Base-by-base conservation (phyloP, 164 flowering plant species). In the Magnolia officinalis region DNA sequence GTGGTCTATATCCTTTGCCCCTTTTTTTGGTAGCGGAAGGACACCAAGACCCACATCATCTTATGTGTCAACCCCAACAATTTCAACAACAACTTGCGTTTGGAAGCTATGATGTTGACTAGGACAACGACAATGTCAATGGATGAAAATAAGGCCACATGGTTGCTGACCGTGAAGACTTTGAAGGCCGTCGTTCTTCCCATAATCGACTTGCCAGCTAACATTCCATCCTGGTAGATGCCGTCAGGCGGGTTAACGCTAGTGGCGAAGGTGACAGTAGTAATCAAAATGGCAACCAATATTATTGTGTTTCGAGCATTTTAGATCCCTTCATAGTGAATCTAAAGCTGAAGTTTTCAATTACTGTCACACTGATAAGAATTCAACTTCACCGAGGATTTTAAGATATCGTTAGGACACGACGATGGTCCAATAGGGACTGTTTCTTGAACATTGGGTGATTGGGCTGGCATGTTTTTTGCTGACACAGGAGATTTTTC, bases 191-290 rank as follows among this genome's bases (percentile, higher is more conserved):
- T n/a, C 50, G 75, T 72, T 49, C 18, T 68, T 2, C 67, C 72
- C 55, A 37, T 49, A 31, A 37, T 9, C 29, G 78, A 68, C 26
- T 52, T 70, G 11, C 70, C 31, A 31, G 72, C 72, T 2, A 31
- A 31, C 2, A 31, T 31, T 4, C 0, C 24, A 1, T 72, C 75
- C 50, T 77, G 79, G 9, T 13, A 5, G 23, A 71, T 50, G 14
- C 74, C 72, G 0, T 72, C 76, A 0, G 79, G 75, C 6, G 76
- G 75, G 72, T 20, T 77, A n/a, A 77, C 24, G 31, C 68, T 70
- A 19, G 79, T 70, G 6, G 74, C 29, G 52, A 77, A 77, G 29
- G 79, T 77, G 49, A 77, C 74, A 10, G 79, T 72, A 59, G 79
- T 71, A 45, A 77, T 77, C 24, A 72, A 71, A 9, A 65, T 70